phyloP scores from a whole-genome alignment of 2,329 filamentous ascomycete species.

The Penicillium fuscoglaucum region DNA sequence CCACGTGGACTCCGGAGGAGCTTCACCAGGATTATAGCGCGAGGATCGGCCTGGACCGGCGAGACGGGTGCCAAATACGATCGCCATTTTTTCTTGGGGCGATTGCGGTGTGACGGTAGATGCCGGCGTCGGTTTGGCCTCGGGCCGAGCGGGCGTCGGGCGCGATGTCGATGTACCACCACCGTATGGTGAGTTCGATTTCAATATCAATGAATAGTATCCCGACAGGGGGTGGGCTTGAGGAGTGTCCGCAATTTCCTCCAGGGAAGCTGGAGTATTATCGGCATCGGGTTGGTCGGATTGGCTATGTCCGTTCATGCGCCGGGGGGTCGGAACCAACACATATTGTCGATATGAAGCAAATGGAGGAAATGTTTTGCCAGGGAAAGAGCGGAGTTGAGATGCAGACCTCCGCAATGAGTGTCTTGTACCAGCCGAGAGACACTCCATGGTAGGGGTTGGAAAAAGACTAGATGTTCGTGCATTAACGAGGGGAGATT shows the following conservation, averaged over 20 bases:
- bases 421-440: constrained; percentile 18
- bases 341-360: constrained; percentile 21
- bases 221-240: constrained; percentile 46
- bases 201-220: constrained; percentile 48
- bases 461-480: not conserved
- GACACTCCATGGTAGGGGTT: constrained; percentile 31
- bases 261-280: constrained; percentile 8
- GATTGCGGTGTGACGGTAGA: constrained; percentile 27
- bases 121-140: constrained; percentile 22
- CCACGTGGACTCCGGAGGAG: constrained; percentile 59
- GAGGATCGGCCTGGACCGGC: constrained; percentile 69
- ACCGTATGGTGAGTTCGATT: constrained; percentile 29
- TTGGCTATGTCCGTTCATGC: constrained; percentile 19
- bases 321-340: constrained; percentile 22
- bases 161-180: constrained; percentile 22
- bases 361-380: not conserved
- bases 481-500: constrained; percentile 19
- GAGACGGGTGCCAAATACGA: constrained; percentile 80
- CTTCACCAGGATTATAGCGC: constrained; percentile 55
- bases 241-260: constrained; percentile 12
- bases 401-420: constrained; percentile 18
- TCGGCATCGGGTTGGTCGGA: constrained; percentile 11
- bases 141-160: constrained; percentile 13
- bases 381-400: not conserved
- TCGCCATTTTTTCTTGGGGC: constrained; percentile 55